These are phyloP conservation scores for Pseudogymnoascus sp. DNA, from an alignment of 2,329 filamentous ascomycete genomes.

Conservation along the genomic window DNA sequence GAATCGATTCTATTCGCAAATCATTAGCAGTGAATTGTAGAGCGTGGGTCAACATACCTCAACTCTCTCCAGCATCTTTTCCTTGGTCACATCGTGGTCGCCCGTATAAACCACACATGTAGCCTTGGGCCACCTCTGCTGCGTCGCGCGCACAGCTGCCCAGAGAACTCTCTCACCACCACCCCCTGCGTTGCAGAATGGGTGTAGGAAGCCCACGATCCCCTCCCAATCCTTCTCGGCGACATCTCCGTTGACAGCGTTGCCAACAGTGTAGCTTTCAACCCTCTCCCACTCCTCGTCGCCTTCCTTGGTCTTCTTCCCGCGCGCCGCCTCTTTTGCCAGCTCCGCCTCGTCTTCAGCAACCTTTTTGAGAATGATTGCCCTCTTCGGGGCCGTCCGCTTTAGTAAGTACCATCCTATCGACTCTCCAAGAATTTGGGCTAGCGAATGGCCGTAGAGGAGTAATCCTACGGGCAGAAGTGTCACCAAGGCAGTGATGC, in stretches of 20 bases:
- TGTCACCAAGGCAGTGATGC: conserved; percentile 3
- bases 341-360: conserved; percentile 10
- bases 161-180: conserved; percentile 94
- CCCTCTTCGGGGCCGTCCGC: conserved; percentile 18
- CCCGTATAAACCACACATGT: conserved; percentile 93
- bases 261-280: conserved; percentile 45
- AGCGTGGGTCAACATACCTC: conserved; percentile 44
- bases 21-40: conserved; percentile 2
- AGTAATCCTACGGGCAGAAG: background rate
- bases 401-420: conserved; percentile 1
- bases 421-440: conserved; percentile 4
- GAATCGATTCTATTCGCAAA: conserved; percentile 65
- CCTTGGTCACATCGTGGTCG: conserved; percentile 81
- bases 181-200: conserved; percentile 95
- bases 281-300: conserved; percentile 58
- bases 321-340: conserved; percentile 10
- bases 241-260: conserved; percentile 38
- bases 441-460: conserved; percentile 2
- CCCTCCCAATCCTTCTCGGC: conserved; percentile 65
- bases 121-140: conserved; percentile 79
- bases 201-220: conserved; percentile 93
- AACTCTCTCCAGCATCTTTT: conserved; percentile 69
- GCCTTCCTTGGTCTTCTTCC: conserved; percentile 30
- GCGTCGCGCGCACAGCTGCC: conserved; percentile 88
- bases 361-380: conserved; percentile 24